Conservation (phyloP, 73 alveolate genomes). For the Blepharisma japonicum region DNA sequence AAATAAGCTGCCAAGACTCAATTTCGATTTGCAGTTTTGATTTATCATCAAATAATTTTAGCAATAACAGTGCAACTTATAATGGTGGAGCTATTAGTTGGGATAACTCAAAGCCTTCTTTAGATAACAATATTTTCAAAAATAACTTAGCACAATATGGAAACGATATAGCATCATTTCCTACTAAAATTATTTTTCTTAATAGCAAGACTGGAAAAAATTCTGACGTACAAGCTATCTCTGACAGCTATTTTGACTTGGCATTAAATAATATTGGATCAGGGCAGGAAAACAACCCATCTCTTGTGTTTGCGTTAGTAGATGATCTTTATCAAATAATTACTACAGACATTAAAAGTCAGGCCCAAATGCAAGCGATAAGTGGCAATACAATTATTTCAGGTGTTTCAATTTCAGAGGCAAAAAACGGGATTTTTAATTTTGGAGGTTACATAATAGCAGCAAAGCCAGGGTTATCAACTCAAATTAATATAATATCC, state of each 20-base stretch:
- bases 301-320: neutral
- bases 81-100: neutral
- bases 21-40: neutral
- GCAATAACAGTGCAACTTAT: neutral
- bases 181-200: neutral
- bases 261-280: neutral
- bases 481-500: neutral
- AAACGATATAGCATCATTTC: neutral
- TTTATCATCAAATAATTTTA: neutral
- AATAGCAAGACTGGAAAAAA: no score
- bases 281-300: neutral
- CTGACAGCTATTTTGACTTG: no score
- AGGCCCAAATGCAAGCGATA: neutral
- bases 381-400: neutral
- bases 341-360: neutral
- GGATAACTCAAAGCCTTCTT: neutral
- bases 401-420: neutral
- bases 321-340: neutral
- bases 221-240: no score
- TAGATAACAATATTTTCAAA: neutral
- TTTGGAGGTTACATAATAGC: neutral
- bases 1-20: no score
- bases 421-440: neutral
- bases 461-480: neutral
- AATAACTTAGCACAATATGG: neutral